Conservation (phyloP, 345 rosid genomes). For the Abelmoschus esculentus region DNA sequence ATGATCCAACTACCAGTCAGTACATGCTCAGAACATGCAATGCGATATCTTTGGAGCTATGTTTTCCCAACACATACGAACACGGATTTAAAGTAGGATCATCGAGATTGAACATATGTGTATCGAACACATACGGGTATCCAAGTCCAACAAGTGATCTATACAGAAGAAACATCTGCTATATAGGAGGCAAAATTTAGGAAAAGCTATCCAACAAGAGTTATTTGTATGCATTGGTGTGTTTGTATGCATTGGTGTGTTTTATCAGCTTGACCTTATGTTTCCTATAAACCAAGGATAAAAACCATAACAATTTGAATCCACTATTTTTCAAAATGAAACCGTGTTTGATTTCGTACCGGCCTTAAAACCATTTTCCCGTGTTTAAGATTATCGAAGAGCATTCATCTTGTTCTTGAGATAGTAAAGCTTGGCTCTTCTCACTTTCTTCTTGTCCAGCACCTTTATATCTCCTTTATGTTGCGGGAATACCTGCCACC, state of each 20-base stretch:
- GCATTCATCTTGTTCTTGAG: constrained; percentile 88
- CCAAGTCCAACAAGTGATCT: no score
- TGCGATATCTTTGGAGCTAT: background rate
- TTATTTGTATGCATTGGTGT: background rate
- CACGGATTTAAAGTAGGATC: no score
- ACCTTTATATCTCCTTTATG: constrained; percentile 86
- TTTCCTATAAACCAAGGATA: no score
- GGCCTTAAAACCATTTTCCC: constrained; percentile 18
- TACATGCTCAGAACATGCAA: background rate
- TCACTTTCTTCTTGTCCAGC: constrained; percentile 87
- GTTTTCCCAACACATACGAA: background rate
- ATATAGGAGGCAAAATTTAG: background rate
- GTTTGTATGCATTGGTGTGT: no score
- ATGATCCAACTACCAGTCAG: background rate
- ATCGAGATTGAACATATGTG: no score
- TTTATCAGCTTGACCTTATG: background rate
- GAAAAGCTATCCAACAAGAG: background rate
- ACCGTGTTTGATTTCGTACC: background rate
- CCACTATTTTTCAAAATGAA: background rate
- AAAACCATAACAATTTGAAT: background rate
- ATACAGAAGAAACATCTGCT: no score
- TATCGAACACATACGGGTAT: no score
- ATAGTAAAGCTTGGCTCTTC: constrained; percentile 94
- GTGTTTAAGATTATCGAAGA: constrained; percentile 61
- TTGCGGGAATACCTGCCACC: constrained; percentile 82